A percentile compares a stretch with the other conserved stretches of the same genome.
phyloP scores from a whole-genome alignment of 2,329 filamentous ascomycete species.

The Chrysoporthe cubensis region DNA sequence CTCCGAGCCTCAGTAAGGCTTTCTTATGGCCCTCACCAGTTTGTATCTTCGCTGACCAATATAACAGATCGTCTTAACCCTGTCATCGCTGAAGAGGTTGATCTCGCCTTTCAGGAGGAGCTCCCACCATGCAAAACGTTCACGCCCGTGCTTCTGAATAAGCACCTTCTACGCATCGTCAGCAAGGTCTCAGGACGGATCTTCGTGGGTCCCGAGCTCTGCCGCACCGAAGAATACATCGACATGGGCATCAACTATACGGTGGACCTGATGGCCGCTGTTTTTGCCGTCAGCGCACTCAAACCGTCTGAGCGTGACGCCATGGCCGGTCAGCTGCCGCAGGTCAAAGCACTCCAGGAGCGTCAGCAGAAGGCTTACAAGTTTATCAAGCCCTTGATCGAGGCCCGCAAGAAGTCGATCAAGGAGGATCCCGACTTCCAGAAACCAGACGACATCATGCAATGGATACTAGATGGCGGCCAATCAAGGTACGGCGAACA shows the following conservation, averaged over 20 bases:
- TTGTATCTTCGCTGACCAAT: not conserved
- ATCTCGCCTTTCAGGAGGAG: conserved; percentile 38
- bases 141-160: conserved; percentile 46
- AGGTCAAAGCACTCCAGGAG: conserved; percentile 39
- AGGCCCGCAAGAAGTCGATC: conserved; percentile 34
- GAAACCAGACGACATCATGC: conserved; percentile 51
- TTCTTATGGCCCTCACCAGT: not conserved
- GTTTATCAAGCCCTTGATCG: conserved; percentile 44
- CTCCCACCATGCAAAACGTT: conserved; percentile 45
- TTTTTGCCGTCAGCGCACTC: conserved; percentile 36
- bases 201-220: conserved; percentile 52
- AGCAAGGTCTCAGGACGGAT: conserved; percentile 51
- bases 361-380: conserved; percentile 39
- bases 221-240: conserved; percentile 49
- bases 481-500: conserved; percentile 40
- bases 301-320: conserved; percentile 41
- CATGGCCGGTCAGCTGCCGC: conserved; percentile 38
- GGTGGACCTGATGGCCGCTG: conserved; percentile 44
- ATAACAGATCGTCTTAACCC: conserved; percentile 42
- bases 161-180: conserved; percentile 48
- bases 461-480: conserved; percentile 49
- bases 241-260: conserved; percentile 54
- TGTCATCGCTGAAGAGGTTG: conserved; percentile 44
- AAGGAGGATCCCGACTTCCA: conserved; percentile 30
- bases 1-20: conserved; percentile 24